Conservation (phyloP, 257 asterid genomes). For the Capsicum chinense region DNA sequence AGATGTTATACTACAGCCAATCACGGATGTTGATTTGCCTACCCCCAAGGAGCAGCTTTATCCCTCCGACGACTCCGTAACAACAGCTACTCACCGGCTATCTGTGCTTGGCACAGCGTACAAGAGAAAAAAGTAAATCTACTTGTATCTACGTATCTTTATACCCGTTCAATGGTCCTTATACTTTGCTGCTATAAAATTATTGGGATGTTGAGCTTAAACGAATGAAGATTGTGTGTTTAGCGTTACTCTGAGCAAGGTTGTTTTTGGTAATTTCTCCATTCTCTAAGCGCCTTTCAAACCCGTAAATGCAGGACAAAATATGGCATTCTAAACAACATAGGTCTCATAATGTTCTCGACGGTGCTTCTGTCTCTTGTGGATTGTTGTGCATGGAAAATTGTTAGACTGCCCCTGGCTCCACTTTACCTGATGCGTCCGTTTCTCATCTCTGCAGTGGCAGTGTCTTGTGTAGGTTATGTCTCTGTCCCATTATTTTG, state of each 20-base stretch:
- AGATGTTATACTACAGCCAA: conserved; percentile 71
- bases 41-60: conserved; percentile 57
- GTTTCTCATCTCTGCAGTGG: conserved; percentile 60
- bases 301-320: conserved; percentile 59
- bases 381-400: conserved; percentile 87
- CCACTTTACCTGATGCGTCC: conserved; percentile 79
- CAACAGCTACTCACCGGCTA: conserved; percentile 68
- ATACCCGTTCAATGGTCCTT: background rate
- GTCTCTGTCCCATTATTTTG: conserved; percentile 83
- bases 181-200: background rate
- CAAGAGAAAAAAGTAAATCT: conserved; percentile 63
- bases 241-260: background rate
- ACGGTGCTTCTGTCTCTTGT: conserved; percentile 61
- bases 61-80: conserved; percentile 58
- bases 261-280: background rate
- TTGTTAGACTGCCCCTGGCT: conserved; percentile 86
- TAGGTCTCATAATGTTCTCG: conserved; percentile 63
- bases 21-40: conserved; percentile 80
- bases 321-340: conserved; percentile 70
- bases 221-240: background rate
- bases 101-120: conserved; percentile 62
- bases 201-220: background rate
- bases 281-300: conserved; percentile 17
- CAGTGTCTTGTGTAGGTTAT: conserved; percentile 71
- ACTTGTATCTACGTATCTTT: conserved; percentile 6